Conservation (phyloP, 345 rosid species). For the thale cress (Arabidopsis thaliana) region TAIR10.1 NC_003076.8:20745501-20746000, state of each 20-base stretch:
- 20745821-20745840: conserved; percentile 94
- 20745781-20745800: background rate
- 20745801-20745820: conserved; percentile 71
- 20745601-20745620: conserved; percentile 53
- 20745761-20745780: background rate
- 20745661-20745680: conserved; percentile 85
- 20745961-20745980: background rate
- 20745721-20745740: conserved; percentile 3
- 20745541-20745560: conserved; percentile 11
- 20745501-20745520: conserved; percentile 4
- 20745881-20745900: conserved; percentile 80
- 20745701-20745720: conserved; percentile 45
- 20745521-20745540: background rate
- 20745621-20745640: conserved; percentile 62
- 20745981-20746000: conserved; percentile 72
- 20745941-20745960: background rate
- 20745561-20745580: conserved; percentile 80
- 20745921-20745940: background rate
- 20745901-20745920: background rate
- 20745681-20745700: conserved; percentile 86
- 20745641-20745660: conserved; percentile 59
- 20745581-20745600: conserved; percentile 78
- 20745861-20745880: conserved; percentile 80
- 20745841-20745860: conserved; percentile 87
- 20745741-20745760: background rate